These are phyloP conservation scores for Capsella rubella DNA, from an alignment of 441 rosid genomes.

Conservation along the genomic window DNA sequence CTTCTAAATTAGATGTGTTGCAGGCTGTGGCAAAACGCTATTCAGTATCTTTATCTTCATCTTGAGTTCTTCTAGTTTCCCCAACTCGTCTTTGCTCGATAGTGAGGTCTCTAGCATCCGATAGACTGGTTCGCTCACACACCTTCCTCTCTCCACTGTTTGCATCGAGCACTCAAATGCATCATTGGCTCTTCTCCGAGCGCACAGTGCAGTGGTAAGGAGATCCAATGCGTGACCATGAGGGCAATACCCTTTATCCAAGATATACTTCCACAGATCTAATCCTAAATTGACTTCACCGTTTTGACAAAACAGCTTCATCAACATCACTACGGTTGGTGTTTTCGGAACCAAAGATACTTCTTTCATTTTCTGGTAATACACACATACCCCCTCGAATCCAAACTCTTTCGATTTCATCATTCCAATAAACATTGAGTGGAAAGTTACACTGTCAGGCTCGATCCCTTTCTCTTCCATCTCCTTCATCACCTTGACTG, in stretches of 20 bases:
- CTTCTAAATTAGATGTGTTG: constrained; percentile 18
- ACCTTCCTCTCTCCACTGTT: constrained; percentile 77
- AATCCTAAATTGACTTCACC: constrained; percentile 62
- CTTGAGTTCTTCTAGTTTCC: constrained; percentile 61
- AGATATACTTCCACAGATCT: constrained; percentile 66
- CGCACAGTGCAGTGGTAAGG: constrained; percentile 75
- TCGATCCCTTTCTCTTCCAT: constrained; percentile 65
- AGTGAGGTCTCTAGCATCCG: constrained; percentile 61
- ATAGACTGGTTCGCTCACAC: constrained; percentile 55
- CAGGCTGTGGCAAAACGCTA: constrained; percentile 59
- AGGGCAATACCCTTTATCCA: constrained; percentile 83
- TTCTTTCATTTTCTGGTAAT: constrained; percentile 62
- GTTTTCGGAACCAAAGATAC: constrained; percentile 70
- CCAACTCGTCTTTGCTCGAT: constrained; percentile 47
- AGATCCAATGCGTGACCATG: constrained; percentile 85
- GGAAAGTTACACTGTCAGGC: constrained; percentile 69
- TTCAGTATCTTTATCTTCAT: constrained; percentile 57
- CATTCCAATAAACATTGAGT: constrained; percentile 69
- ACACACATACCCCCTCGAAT: constrained; percentile 52
- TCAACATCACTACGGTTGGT: constrained; percentile 77
- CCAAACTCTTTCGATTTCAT: constrained; percentile 61
- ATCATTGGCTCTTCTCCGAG: constrained; percentile 62
- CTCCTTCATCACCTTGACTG: constrained; percentile 69
- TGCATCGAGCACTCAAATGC: constrained; percentile 78
- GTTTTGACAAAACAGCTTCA: constrained; percentile 77